These are phyloP conservation scores for Botrytis deweyae DNA, from an alignment of 2,329 filamentous ascomycete genomes.

Conservation along the genomic window DNA sequence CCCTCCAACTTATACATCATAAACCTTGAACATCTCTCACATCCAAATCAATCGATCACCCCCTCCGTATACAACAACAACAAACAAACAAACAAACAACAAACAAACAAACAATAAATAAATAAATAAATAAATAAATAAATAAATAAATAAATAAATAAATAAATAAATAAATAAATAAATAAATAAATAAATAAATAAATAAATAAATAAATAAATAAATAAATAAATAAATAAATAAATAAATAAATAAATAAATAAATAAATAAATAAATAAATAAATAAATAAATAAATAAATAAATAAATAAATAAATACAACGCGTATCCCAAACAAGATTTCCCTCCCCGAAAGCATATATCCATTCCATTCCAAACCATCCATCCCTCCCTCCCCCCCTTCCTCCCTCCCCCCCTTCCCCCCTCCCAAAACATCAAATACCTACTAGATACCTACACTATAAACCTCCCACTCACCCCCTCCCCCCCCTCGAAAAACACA, in stretches of 20 bases:
- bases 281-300: neutral
- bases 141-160: neutral
- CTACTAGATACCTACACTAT: neutral
- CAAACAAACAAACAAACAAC: neutral
- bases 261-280: neutral
- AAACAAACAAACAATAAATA: too few species aligned
- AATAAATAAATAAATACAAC: neutral
- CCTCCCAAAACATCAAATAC: neutral
- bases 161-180: neutral
- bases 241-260: neutral
- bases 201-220: neutral
- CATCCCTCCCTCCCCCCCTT: neutral
- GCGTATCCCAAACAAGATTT: neutral
- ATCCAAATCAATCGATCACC: neutral
- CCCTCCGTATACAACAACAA: neutral
- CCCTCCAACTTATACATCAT: neutral
- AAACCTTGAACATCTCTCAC: neutral
- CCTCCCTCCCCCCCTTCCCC: too few species aligned
- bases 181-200: neutral
- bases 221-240: neutral
- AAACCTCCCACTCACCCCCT: neutral
- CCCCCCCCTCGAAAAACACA: fast-evolving
- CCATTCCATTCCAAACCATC: neutral
- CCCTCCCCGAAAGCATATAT: neutral
- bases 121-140: neutral